Evolutionary conservation across 176 grass and related monocot genomes (phyloP), one percentile per base, ranked within the genome.

Genomic region (Cenchrus americanus): DNA sequence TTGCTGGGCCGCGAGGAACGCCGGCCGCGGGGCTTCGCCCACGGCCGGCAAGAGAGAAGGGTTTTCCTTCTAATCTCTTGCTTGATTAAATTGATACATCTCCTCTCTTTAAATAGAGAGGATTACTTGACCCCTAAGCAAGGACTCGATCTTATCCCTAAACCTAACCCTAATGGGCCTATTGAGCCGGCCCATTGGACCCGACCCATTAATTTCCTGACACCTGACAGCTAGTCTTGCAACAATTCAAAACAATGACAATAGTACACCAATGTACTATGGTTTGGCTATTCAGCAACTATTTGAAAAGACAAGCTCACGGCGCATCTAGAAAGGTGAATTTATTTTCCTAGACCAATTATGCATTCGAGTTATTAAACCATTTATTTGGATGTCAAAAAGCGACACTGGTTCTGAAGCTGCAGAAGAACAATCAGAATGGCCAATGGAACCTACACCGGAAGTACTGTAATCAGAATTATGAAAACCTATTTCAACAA

Each of bases 201-300:
- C n/a, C n/a, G n/a, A n/a, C n/a, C n/a, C n/a, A n/a, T n/a, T n/a
- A n/a, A n/a, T n/a, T n/a, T n/a, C n/a, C n/a, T n/a, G n/a, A n/a
- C n/a, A n/a, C n/a, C n/a, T n/a, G n/a, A n/a, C n/a, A n/a, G n/a
- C n/a, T n/a, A 67, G 54, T 47, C 34, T 78, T 0, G 19, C 21
- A 82, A 26, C 49, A 76, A 63, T 63, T 30, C 7, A n/a, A 89
- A 77, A 89, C 40, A 44, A 30, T 77, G 22, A 6, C 51, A 74
- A 74, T 7, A 26, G 10, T 24, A 73, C 17, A 43, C 52, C 18
- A 83, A 5, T 8, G 18, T 46, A 62, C 47, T 67, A 50, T 24
- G 66, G 64, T 26, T 80, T 89, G 70, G 23, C 82, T 46, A 75
- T 81, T 85, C 55, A 41, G 44, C 50, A 69, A 11, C 59, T 42